Conservation (phyloP, 208 protist genomes). For the Crithidia expoeki region DNA sequence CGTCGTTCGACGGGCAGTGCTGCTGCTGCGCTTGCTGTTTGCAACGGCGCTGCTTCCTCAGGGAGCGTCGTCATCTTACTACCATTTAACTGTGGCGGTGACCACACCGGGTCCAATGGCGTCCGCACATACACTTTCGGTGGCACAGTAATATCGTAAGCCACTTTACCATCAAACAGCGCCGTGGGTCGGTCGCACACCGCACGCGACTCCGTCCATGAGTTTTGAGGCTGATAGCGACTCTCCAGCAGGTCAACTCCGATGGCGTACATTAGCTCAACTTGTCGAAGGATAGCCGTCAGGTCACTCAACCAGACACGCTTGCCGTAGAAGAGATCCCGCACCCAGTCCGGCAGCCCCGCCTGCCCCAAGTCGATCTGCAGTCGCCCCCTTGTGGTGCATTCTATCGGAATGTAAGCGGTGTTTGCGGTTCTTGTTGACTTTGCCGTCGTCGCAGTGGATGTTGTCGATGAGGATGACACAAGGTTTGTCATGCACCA, state of each 20-base stretch:
- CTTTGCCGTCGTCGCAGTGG: not conserved
- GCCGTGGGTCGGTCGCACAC: slow-evolving; percentile 12
- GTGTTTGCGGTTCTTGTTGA: not conserved
- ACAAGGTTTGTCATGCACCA: slow-evolving; percentile 17
- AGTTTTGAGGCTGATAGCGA: not conserved
- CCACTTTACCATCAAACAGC: not conserved
- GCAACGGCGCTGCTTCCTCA: not conserved
- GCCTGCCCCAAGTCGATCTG: slow-evolving; percentile 8
- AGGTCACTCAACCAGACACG: slow-evolving; percentile 14
- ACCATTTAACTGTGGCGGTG: not conserved
- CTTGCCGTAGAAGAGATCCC: slow-evolving; percentile 11
- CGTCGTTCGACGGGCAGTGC: not conserved
- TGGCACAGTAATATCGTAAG: slow-evolving; percentile 9
- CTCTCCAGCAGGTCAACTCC: slow-evolving; percentile 20
- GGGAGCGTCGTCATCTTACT: not conserved
- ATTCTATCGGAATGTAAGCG: not conserved
- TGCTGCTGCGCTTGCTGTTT: not conserved
- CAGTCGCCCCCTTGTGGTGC: not conserved
- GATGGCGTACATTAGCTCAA: slow-evolving; percentile 38
- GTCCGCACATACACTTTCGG: slow-evolving; percentile 8
- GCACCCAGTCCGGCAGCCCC: slow-evolving; percentile 5
- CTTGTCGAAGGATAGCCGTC: slow-evolving; percentile 17
- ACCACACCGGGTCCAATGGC: slow-evolving; percentile 3
- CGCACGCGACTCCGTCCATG: not conserved
- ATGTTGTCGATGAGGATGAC: too few relatives aligned